Conservation (phyloP, 2,329 filamentous ascomycete genomes). For the Colletotrichum tofieldiae region DNA sequence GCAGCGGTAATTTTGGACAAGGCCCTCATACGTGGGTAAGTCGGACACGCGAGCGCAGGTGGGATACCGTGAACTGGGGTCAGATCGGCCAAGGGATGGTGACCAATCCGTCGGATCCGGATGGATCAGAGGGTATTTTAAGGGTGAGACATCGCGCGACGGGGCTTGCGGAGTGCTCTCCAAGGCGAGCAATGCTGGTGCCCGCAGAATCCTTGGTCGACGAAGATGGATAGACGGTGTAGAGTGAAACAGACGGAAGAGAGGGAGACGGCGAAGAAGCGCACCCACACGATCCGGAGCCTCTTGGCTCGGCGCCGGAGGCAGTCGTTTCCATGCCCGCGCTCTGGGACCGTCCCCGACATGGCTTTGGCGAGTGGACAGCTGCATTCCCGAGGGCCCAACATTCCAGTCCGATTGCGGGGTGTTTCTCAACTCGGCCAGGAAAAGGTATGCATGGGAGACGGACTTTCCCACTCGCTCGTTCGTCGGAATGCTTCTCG, state of each 20-base stretch:
- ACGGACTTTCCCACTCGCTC: too few species aligned
- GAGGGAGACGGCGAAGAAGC: neutral
- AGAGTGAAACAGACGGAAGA: neutral
- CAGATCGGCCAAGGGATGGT: too few species aligned
- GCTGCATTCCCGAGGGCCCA: neutral
- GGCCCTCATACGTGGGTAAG: neutral
- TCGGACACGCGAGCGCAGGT: neutral
- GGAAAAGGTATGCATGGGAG: neutral
- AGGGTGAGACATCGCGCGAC: constrained; percentile 10
- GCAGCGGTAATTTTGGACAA: neutral
- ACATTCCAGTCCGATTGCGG: constrained; percentile 2
- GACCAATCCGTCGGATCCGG: constrained; percentile 3
- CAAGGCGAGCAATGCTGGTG: neutral
- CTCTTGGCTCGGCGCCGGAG: neutral
- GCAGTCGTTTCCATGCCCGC: neutral
- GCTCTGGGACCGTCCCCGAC: neutral
- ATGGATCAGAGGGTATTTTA: neutral
- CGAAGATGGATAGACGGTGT: neutral
- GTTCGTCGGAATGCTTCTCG: neutral
- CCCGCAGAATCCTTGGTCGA: neutral
- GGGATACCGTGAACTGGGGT: neutral
- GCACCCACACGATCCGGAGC: neutral
- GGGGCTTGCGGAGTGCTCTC: neutral
- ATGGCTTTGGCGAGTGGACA: neutral
- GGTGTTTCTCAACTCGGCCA: neutral